Conservation (phyloP, 1,139 yeast species). For the Candida sojae region DNA sequence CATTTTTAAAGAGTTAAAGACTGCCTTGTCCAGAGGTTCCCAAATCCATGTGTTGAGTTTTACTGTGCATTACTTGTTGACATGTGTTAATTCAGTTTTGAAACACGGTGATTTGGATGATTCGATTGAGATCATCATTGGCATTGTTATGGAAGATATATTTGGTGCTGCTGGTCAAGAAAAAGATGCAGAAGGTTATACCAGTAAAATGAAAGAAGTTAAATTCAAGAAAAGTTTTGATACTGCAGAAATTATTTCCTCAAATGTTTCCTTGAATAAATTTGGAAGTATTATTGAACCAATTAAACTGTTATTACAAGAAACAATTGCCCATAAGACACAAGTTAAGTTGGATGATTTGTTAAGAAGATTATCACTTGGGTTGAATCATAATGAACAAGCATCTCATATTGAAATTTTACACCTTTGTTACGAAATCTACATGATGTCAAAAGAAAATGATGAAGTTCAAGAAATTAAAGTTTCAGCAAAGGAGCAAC, state of each 20-base stretch:
- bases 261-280: conserved; percentile 58
- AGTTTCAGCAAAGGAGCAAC: conserved; percentile 42
- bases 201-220: conserved; percentile 85
- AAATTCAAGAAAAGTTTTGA: conserved; percentile 88
- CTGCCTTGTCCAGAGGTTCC: conserved; percentile 85
- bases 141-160: conserved; percentile 84
- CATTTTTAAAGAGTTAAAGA: conserved; percentile 72
- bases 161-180: conserved; percentile 94
- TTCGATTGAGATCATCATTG: conserved; percentile 60
- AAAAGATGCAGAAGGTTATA: conserved; percentile 92
- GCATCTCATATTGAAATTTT: conserved; percentile 62
- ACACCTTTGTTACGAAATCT: conserved; percentile 73
- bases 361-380: conserved; percentile 72
- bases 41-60: conserved; percentile 92
- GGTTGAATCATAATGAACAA: conserved; percentile 71
- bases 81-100: conserved; percentile 48
- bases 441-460: conserved; percentile 46
- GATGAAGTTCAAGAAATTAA: conserved; percentile 13
- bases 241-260: conserved; percentile 75
- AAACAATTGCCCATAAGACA: conserved; percentile 64
- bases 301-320: conserved; percentile 62
- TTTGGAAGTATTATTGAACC: conserved; percentile 73
- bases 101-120: conserved; percentile 77
- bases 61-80: conserved; percentile 75
- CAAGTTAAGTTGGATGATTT: conserved; percentile 81